Base-by-base conservation (phyloP, 257 asterid genomes). In the Plantago elongata region DNA sequence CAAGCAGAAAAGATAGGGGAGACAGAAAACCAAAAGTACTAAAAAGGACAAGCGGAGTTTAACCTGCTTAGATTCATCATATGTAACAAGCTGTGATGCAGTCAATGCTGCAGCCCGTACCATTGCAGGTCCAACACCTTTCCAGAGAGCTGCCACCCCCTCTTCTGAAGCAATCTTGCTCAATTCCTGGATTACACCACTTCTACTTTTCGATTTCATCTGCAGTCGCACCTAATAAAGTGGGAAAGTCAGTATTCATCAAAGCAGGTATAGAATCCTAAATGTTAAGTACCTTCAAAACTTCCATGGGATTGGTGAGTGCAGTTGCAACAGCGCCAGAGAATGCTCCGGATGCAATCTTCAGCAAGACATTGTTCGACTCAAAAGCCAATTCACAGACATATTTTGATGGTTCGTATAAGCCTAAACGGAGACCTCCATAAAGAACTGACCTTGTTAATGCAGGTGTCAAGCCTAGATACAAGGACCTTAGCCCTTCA, bases 341-440 rank as follows among this genome's bases (percentile, higher is more conserved):
- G 74, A 92, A 84, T 44, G 94, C 95, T 78, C 99, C 99, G 72
- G 97, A 92, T 64, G 89, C 94, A 75, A 92, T 83, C 97, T 92
- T 92, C 86, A 87, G 77, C 79, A 84, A 83, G 87, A 89, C 82
- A 83, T 86, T 92, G 86, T 84, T 83, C 85, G 99, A 89, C 96
- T 89, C 97, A 84, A 89, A 92, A 89, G 96, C 95, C 91, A 84
- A 66, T 77, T 82, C 89, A 79, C 91, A 84, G 62, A 84, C 90
- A 84, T 89, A 80, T 84, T 92, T 92, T 64, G 99, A 83, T 61
- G 99, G 99, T 80, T 84, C 89, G 79, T 92, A 92, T 78, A 92
- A 89, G 74, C 99, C 96, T 89, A 92, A 83, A 80, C 99, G 97
- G 77, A 92, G 99, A 83, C 99, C 99, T 70, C 99, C 99, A 68